These are phyloP conservation scores for Hapsidospora chrysogenum DNA, from an alignment of 495 filamentous ascomycete species.

Conservation along the genomic window DNA sequence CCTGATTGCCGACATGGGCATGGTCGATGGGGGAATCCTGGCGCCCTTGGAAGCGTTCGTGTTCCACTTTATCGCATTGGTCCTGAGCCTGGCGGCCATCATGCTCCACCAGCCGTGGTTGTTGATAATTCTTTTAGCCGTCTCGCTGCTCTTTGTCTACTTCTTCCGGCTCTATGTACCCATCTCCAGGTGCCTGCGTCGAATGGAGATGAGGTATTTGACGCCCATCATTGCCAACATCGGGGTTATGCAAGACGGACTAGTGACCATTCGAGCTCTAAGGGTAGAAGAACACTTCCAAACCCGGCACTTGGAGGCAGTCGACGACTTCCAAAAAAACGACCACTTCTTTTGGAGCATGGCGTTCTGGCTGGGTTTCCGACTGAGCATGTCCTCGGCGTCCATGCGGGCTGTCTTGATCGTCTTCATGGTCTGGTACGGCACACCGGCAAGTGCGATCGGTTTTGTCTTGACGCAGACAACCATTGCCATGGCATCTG, in stretches of 20 bases:
- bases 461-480: conserved; percentile 59
- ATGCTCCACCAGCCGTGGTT: conserved; percentile 58
- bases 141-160: conserved; percentile 44
- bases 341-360: conserved; percentile 86
- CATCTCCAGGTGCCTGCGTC: conserved; percentile 62
- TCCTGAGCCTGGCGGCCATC: conserved; percentile 56
- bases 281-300: conserved; percentile 60
- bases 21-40: conserved; percentile 64
- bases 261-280: conserved; percentile 68
- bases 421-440: conserved; percentile 48
- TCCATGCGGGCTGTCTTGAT: conserved; percentile 55
- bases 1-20: conserved; percentile 69
- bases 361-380: conserved; percentile 65
- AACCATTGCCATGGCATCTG: conserved; percentile 45
- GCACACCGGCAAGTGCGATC: conserved; percentile 52
- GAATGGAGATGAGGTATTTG: conserved; percentile 71
- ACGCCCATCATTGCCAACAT: conserved; percentile 77
- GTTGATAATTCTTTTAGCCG: conserved; percentile 46
- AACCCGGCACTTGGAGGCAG: conserved; percentile 51
- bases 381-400: conserved; percentile 56
- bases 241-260: conserved; percentile 57
- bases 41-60: conserved; percentile 47
- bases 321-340: conserved; percentile 77
- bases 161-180: conserved; percentile 63
- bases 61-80: conserved; percentile 48